Base-by-base conservation (phyloP, 164 flowering plant species). In the Echeveria elegans region DNA sequence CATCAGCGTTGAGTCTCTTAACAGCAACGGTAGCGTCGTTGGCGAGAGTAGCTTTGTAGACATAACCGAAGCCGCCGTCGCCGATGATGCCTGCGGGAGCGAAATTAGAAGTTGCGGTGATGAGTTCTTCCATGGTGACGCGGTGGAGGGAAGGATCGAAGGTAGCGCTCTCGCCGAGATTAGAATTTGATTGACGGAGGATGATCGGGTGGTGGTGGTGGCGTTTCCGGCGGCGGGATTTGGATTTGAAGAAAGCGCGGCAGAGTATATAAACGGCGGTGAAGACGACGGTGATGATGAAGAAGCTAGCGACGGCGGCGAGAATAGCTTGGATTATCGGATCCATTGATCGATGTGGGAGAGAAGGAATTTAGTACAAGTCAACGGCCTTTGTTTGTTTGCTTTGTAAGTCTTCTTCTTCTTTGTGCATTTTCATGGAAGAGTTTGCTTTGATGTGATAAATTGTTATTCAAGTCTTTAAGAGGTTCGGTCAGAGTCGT, bases 21-120 rank as follows among this genome's bases (percentile, higher is more conserved):
- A 87, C 83, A 63, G 96, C 96, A 52, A 92, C 95, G 18, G 82
- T 77, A 58, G 56, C 75, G 65, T 86, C 88, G 73, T 70, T 66
- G 29, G 77, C 32, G 60, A 89, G 81, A 11, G 40, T 63, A 48
- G 93, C 98, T 40, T 80, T 82, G 80, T 89, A 89, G 16, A 89
- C 93, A 24, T 79, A 72, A 18, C 96, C 98, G 71, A 92, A 92
- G 69, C 94, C 78, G 38, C 95, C 98, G 75, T 87, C 96, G 32
- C 96, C 97, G 75, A 91, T 69, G 77, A 91, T 80, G 5, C 85
- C 74, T 30, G 81, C 83, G 26, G 85, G 5, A 43, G 83, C 56
- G 79, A 91, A 91, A 75, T 86, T 80, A 7, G 66, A 31, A 41
- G 97, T 91, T 70, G 90, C 90, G 29, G 23, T 5, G 67, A 75